Evolutionary conservation across 768 basidiomycete species (phyloP), one percentile per base, ranked within the genome.

Genomic region (Amanita rimosa): DNA sequence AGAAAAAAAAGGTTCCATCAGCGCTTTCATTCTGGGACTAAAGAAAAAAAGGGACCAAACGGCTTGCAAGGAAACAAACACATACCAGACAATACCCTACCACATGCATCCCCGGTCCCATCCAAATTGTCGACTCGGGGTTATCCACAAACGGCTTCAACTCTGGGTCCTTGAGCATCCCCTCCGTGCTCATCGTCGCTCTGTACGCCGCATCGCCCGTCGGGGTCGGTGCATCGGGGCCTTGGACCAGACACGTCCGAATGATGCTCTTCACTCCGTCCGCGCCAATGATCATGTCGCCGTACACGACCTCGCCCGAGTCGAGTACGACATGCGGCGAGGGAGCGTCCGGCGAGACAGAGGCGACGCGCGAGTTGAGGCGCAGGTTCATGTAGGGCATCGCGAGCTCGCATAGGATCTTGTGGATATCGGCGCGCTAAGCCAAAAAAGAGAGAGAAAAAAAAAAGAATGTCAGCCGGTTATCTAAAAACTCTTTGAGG

Each of bases 171-270:
- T 58, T 55, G 9, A 76, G 48, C 58, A 83, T 63, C 1, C 64
- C 33, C 57, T 63, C 50, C 0, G 76, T 67, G 2, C 73, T 65
- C 31, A 83, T 64, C 24, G 72, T 64, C 4, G 76, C 75, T 44
- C 81, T 71, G 55, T 80, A 83, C 0, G 78, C 81, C 0, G 77
- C 74, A 54, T 84, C 79, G 0, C 80, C 83, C 0, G 83, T 83
- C 3, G 76, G 67, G 0, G 69, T 69, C 0, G 73, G 66, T 29
- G 67, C 67, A 37, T 71, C 67, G 0, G 62, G 62, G 0, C 69
- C 70, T 0, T 76, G 70, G n/a, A 80, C 69, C 29, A 75, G 68
- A 27, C 72, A 63, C 54, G 73, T 59, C 1, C 74, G 72, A 1
- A 78, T 54, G 13, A 62, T 52, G 54, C 78, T 78, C 63, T 74